phyloP scores from a whole-genome alignment of 495 filamentous ascomycete genomes.

The Geopyxis carbonaria region DNA sequence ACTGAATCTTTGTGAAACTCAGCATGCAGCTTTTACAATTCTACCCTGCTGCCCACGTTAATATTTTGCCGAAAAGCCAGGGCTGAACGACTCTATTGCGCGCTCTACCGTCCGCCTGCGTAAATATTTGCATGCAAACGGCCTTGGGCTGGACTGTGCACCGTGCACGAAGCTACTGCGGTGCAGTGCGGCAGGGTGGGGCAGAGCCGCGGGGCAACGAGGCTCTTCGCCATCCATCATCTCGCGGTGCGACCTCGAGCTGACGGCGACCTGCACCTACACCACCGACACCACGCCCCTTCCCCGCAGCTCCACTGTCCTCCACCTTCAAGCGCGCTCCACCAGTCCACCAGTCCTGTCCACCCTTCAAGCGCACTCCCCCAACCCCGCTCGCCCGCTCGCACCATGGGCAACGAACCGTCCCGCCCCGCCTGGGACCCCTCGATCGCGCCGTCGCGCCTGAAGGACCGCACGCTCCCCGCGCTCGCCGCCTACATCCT shows the following conservation, averaged over 20 bases:
- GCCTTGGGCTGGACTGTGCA: neutral
- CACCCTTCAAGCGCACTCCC: neutral
- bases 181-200: neutral
- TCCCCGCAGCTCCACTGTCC: neutral
- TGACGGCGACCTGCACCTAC: neutral
- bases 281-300: neutral
- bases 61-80: no score
- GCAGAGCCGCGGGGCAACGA: neutral
- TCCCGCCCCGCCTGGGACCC: slow-evolving; percentile 42
- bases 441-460: slow-evolving; percentile 42
- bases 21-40: no score
- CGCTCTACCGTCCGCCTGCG: no score
- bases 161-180: neutral
- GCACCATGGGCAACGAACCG: slow-evolving; percentile 53
- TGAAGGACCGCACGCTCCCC: slow-evolving; percentile 49
- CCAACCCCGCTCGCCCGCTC: no score
- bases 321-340: neutral
- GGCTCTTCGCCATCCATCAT: neutral
- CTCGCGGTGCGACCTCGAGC: neutral
- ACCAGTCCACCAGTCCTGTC: no score
- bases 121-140: neutral
- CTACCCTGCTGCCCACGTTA: no score
- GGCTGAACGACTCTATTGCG: no score
- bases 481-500: slow-evolving; percentile 59
- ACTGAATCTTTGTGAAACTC: no score